Evolutionary conservation across 2,329 filamentous ascomycete genomes (phyloP).

Genomic region (Triangularia setosa): DNA sequence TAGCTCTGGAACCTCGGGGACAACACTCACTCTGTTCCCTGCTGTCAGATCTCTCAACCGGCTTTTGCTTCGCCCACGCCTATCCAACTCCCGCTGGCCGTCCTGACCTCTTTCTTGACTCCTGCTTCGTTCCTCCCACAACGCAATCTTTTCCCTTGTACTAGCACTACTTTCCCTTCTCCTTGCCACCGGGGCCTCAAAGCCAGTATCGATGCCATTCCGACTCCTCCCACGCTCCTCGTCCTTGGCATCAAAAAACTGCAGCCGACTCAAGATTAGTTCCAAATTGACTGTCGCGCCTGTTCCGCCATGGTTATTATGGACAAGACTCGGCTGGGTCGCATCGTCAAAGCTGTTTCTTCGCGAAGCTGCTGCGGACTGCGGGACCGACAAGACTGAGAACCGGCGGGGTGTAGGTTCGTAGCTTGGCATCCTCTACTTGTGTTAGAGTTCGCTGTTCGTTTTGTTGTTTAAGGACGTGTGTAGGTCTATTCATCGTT

Average conservation of each 20-base stretch:
- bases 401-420: not conserved
- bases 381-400: not conserved
- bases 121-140: constrained; percentile 1
- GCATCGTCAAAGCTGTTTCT: constrained; percentile 1
- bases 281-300: not conserved
- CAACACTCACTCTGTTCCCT: constrained; percentile 19
- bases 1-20: constrained; percentile 21
- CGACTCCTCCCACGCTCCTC: not conserved
- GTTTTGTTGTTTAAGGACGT: not conserved
- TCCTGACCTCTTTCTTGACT: not conserved
- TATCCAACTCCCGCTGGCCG: not conserved
- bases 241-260: not conserved
- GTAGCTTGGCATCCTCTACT: not conserved
- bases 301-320: not conserved
- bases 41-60: constrained; percentile 11
- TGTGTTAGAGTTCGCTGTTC: too few species aligned
- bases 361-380: not conserved
- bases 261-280: not conserved
- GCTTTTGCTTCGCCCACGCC: constrained; percentile 17
- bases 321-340: not conserved
- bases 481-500: not conserved
- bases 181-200: not conserved
- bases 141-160: not conserved
- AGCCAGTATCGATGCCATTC: not conserved
- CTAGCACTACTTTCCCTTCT: constrained; percentile 4